Conservation (phyloP, 1,284 basidiomycete genomes). For the Omphalotus olearius region DNA sequence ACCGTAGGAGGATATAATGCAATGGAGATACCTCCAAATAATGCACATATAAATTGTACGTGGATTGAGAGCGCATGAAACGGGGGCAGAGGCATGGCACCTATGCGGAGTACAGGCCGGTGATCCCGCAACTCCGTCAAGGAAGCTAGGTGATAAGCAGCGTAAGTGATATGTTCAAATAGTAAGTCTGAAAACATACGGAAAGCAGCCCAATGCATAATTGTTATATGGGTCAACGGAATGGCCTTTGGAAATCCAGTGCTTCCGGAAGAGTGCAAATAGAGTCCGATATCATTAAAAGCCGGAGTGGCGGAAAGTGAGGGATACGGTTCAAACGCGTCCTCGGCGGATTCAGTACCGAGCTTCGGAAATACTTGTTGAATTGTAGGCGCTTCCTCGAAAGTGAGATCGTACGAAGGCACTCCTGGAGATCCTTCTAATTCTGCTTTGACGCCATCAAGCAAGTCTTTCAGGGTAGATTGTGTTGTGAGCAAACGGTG, state of each 20-base stretch:
- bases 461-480: constrained; percentile 20
- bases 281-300: constrained; percentile 16
- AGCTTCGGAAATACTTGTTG: constrained; percentile 26
- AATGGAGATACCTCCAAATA: constrained; percentile 22
- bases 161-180: constrained; percentile 13
- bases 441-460: constrained; percentile 22
- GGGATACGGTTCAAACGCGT: constrained; percentile 21
- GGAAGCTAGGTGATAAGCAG: neutral
- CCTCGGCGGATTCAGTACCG: constrained; percentile 17
- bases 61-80: constrained; percentile 30
- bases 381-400: constrained; percentile 27
- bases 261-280: constrained; percentile 26
- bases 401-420: constrained; percentile 18
- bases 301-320: constrained; percentile 1
- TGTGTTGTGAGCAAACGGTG: constrained; percentile 29
- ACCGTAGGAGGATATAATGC: constrained; percentile 28
- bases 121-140: too few relatives aligned
- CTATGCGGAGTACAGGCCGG: neutral
- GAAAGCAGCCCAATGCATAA: constrained; percentile 4
- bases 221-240: constrained; percentile 15
- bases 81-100: constrained; percentile 17
- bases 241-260: constrained; percentile 28
- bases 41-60: constrained; percentile 20
- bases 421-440: constrained; percentile 8
- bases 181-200: neutral